Base-by-base conservation (phyloP, 2,329 filamentous ascomycete species). In the Chaetomium sp. region DNA sequence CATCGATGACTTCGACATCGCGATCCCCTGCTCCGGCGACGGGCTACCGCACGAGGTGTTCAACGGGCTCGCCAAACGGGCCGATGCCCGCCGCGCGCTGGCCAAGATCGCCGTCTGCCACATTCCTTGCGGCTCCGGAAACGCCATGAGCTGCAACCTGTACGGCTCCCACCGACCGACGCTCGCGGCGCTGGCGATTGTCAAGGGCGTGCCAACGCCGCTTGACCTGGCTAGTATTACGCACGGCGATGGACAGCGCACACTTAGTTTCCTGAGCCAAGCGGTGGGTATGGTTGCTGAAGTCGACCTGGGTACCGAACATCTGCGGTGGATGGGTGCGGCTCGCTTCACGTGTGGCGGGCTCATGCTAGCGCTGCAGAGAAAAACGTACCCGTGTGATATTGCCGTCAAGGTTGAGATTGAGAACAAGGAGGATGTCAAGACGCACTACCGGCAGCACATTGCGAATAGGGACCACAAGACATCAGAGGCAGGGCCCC, bases 41-140 rank as follows among this genome's bases (percentile, higher is more conserved):
- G 94, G 94, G 8, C 78, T 96, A 41, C 87, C 90, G 0, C 87
- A 96, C 68, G 94, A 99, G 71, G 87, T 96, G 7, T 96, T 96
- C 76, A 97, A 99, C 68, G 94, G 94, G 0, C 74, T 99, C 36
- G 91, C 82, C 11, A 86, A 84, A 71, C 85, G 90, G 41, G 68
- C 79, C 4, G 88, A 96, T 71, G 91, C 91, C 19, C 76, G 78
- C 36, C 79, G 79, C 54, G 94, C 92, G 0, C 73, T 99, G 58
- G 74, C 78, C 27, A 88, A 86, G 65, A 74, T 97, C 11, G 89
- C 94, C 0, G 84, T 99, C 1, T 86, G 85, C 27, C 89, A 96
- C 67, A 79, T 99, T 38, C 94, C 94, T 1, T 95, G 91, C 67
- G 94, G 94, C 11, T 94, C 89, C 49, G 94, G 94, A 5, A 99